Base-by-base conservation (phyloP, 139 green algal genomes). In the Coelastrella sp. region DNA sequence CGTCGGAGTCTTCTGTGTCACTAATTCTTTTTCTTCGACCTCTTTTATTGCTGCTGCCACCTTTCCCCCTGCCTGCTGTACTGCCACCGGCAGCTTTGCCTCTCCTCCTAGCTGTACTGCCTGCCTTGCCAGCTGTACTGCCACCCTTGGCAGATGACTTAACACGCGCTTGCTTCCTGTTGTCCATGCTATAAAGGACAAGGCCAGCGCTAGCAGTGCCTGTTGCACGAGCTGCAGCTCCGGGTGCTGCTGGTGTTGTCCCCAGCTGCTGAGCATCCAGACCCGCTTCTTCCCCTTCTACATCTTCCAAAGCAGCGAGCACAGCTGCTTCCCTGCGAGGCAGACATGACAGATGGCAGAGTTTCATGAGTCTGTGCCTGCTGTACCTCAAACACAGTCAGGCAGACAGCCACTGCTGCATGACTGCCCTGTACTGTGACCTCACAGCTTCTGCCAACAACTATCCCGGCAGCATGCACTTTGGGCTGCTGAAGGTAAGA, bases 171-270 rank as follows among this genome's bases (percentile, higher is more conserved):
- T 13, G 41, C 34, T 53, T 69, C 48, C 62, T 74, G 5, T 30
- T 41, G 41, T 85, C 62, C 40, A 73, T 57, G 40, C 53, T 85
- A 43, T 66, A 85, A 40, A 85, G 27, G 3, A 85, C 79, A 2
- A 85, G 79, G 23, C 79, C 62, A 21, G 79, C 63, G 37, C 59
- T 35, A 41, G 35, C 66, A 51, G 35, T 35, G n/a, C 27, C 63
- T 43, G 34, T 13, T 62, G 63, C n/a, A n/a, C n/a, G n/a, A n/a
- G n/a, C n/a, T n/a, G n/a, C 35, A 25, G 40, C 60, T 34, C 27
- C 59, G 37, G 38, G 37, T 74, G 38, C 37, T 57, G 77, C 77
- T 60, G 53, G 27, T 83, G 77, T 64, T 48, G 53, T 43, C 5
- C 71, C 71, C 11, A 41, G 23, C 1, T 64, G 71, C 9, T 41